Base-by-base conservation (phyloP, 2,329 filamentous ascomycete species). In the Talaromyces funiculosus region DNA sequence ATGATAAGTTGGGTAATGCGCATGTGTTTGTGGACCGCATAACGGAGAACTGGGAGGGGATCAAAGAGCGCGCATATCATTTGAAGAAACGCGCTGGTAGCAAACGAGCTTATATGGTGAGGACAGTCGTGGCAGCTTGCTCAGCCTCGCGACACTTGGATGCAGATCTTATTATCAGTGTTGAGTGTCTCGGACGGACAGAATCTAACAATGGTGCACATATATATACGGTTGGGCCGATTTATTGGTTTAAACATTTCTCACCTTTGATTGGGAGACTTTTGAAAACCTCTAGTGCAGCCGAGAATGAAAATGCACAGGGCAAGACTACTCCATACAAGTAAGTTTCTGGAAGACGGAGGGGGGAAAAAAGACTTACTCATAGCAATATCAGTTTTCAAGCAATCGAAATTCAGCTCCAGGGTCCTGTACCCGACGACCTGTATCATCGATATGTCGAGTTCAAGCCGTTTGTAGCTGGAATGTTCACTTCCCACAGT, bases 371-470 rank as follows among this genome's bases (percentile, higher is more conserved):
- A 33, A 2, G 47, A 22, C 8, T 33, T n/a, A 20, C 26, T 49
- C 31, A 29, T 49, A 35, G 10, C 12, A 9, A 4, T 38, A 29
- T 67, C 68, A 92, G 90, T 74, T 97, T 97, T 75, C 92, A 96
- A 80, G 90, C 93, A 40, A 92, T 91, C 72, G 89, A 97, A 73
- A 86, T 97, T 69, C 93, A 97, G 72, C 82, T 97, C 7, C 81
- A 84, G 49, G 93, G 93, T 0, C 93, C 93, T 0, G 88, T 94
- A 0, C 92, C 93, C 0, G 79, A 85, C 2, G 80, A 86, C 63
- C 80, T 97, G 35, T 96, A 96, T 73, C 92, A 97, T 72, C 89
- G 92, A 66, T 97, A 89, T 70, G 92, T 97, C 61, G 92, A 96
- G 72, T 97, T 97, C 75, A 89, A 86, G 60, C 92, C 92, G 26